These are phyloP conservation scores for Protea cynaroides DNA, from an alignment of 164 flowering plant species.

Conservation along the genomic window DNA sequence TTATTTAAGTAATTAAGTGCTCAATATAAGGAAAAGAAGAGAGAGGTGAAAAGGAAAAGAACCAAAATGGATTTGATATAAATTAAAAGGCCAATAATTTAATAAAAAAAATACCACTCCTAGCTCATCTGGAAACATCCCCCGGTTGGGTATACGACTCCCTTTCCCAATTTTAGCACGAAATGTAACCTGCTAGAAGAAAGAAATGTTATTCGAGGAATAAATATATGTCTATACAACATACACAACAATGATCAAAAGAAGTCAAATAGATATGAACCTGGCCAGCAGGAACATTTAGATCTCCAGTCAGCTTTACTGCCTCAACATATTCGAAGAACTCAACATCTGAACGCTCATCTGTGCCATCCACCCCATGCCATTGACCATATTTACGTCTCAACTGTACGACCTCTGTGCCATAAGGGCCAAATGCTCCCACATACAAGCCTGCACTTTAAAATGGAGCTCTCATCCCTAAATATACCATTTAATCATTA, in stretches of 20 bases:
- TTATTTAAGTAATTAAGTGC: no score
- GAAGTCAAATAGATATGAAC: slow-evolving; percentile 26
- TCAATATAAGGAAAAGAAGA: background rate
- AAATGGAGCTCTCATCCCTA: slow-evolving; percentile 6
- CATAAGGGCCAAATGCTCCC: slow-evolving; percentile 96
- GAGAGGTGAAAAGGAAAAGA: no score
- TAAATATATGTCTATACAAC: background rate
- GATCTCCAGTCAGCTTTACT: slow-evolving; percentile 90
- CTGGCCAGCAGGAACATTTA: slow-evolving; percentile 97
- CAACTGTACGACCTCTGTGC: slow-evolving; percentile 87
- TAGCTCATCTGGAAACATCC: slow-evolving; percentile 80
- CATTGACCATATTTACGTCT: slow-evolving; percentile 88
- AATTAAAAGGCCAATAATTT: background rate
- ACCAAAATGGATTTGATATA: background rate
- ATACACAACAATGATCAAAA: background rate
- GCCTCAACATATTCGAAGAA: slow-evolving; percentile 98
- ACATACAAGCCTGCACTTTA: slow-evolving; percentile 66
- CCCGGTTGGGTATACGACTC: slow-evolving; percentile 54
- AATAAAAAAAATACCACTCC: slow-evolving; percentile 63
- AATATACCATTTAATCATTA: background rate
- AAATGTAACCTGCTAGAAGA: slow-evolving; percentile 63
- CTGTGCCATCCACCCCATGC: slow-evolving; percentile 37
- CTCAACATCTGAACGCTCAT: slow-evolving; percentile 52
- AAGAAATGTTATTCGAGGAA: background rate
- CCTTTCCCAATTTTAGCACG: slow-evolving; percentile 90